A percentile compares a stretch with the other conserved stretches of the same genome.
Conservation (phyloP, 768 basidiomycete species). For the Leccinum rimulosum region DNA sequence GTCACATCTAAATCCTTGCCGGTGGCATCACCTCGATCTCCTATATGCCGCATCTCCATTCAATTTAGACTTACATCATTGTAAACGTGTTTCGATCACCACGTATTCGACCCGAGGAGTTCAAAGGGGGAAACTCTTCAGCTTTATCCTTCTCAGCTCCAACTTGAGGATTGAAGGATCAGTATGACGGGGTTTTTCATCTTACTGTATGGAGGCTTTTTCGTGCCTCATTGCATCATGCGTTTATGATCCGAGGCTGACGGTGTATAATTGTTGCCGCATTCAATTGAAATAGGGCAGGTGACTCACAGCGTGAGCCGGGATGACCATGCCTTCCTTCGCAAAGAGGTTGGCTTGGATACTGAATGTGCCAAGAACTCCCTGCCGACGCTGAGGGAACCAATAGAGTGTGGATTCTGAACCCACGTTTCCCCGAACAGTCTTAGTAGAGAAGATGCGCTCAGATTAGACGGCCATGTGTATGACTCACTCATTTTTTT, state of each 20-base stretch:
- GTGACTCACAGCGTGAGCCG: constrained; percentile 1
- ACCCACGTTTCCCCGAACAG: not conserved
- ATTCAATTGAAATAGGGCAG: not conserved
- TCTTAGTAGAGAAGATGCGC: not conserved
- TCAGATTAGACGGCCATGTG: not conserved
- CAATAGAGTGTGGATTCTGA: not conserved
- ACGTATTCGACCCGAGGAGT: constrained; percentile 20
- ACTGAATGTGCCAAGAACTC: not conserved
- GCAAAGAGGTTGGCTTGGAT: not conserved
- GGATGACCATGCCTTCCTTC: not conserved
- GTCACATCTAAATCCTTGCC: constrained; percentile 1
- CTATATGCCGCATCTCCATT: not conserved
- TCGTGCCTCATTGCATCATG: constrained; percentile 2
- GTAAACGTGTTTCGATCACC: not conserved
- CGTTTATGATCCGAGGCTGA: constrained; percentile 10
- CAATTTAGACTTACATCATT: not conserved
- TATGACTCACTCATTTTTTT: not conserved
- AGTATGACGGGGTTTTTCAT: constrained; percentile 4
- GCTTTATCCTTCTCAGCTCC: not conserved
- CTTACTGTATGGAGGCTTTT: constrained; percentile 4
- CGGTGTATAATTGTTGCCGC: not conserved
- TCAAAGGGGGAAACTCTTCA: not conserved
- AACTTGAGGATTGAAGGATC: not conserved
- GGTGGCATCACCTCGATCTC: not conserved
- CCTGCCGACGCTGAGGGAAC: not conserved